Base-by-base conservation (phyloP, 257 asterid species). In the Solanum virginianum region DNA sequence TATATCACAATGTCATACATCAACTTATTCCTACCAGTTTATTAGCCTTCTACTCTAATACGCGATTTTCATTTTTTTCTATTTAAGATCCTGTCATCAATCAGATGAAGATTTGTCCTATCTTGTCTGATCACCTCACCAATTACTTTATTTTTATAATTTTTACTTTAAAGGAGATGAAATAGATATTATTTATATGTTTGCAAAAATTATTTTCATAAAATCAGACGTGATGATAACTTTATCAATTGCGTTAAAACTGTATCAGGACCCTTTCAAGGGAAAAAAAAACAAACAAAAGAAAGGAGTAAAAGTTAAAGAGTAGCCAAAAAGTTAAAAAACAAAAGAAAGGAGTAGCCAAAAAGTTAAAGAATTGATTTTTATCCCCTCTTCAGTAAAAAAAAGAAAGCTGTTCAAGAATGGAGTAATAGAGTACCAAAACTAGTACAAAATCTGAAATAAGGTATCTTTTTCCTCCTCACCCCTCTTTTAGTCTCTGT, bases 371-470 rank as follows among this genome's bases (percentile, higher is more conserved):
- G 82, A 49, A 32, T 18, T 68, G 47, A 29, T 83, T 83, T 56
- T 83, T 68, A 71, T 66, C 53, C 57, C 65, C 22, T 12, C 36
- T 45, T 10, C 75, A 49, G 22, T 32, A 81, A 49, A 39, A n/a
- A 45, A 83, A 80, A 29, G 12, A 79, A 39, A 70, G 83, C 72
- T 26, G 63, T 65, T 80, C 87, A 85, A 85, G 82, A 79, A 85
- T 77, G 85, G 87, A 70, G 85, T 85, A 51, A 55, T 22, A 47
- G 85, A 83, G 83, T 55, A 69, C 81, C 26, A 88, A 88, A 87
- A 88, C 87, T 86, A 85, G 85, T 66, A 29, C 85, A 74, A 49
- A 86, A 72, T 82, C 89, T 90, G 87, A 84, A 83, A 60, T 72
- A 53, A 68, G 90, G 91, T 87, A 81, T 81, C 87, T 84, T 84